Conservation (phyloP, 2,329 filamentous ascomycete genomes). For the Fusarium concolor region DNA sequence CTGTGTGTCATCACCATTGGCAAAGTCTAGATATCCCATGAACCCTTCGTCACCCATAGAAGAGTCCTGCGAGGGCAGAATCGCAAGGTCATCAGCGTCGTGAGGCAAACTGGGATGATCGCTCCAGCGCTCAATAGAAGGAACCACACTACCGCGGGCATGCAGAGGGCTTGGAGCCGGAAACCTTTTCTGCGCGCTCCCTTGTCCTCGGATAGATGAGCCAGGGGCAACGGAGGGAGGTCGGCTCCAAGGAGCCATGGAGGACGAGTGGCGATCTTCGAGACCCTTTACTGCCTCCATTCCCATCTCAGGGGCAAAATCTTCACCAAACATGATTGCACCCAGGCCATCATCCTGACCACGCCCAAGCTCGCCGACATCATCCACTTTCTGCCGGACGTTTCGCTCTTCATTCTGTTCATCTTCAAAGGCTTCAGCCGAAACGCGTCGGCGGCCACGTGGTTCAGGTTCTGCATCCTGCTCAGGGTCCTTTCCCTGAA, state of each 20-base stretch:
- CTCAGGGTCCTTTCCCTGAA: slow-evolving; percentile 44
- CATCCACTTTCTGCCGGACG: slow-evolving; percentile 52
- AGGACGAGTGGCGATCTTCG: slow-evolving; percentile 71
- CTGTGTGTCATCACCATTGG: slow-evolving; percentile 47
- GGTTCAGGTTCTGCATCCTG: slow-evolving; percentile 28
- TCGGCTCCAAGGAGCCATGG: slow-evolving; percentile 65
- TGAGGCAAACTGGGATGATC: slow-evolving; percentile 53
- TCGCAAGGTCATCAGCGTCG: slow-evolving; percentile 50
- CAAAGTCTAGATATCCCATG: slow-evolving; percentile 32
- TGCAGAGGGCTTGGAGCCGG: slow-evolving; percentile 54
- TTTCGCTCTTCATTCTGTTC: slow-evolving; percentile 52
- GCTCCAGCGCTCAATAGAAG: slow-evolving; percentile 61
- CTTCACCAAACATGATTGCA: slow-evolving; percentile 52
- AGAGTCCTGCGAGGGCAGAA: slow-evolving; percentile 47
- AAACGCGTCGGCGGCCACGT: slow-evolving; percentile 56
- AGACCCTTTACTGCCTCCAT: slow-evolving; percentile 75
- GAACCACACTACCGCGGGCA: slow-evolving; percentile 51
- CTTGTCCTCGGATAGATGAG: slow-evolving; percentile 58
- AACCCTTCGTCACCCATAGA: slow-evolving; percentile 46
- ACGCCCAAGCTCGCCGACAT: slow-evolving; percentile 47
- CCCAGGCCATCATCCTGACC: slow-evolving; percentile 44
- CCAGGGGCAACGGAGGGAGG: slow-evolving; percentile 58
- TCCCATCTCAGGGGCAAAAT: slow-evolving; percentile 71
- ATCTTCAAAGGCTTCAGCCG: slow-evolving; percentile 58
- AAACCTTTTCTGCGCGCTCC: slow-evolving; percentile 52